Evolutionary conservation across 441 rosid species (phyloP), one percentile per base, ranked within the genome.

Genomic region (Adansonia gregorii): DNA sequence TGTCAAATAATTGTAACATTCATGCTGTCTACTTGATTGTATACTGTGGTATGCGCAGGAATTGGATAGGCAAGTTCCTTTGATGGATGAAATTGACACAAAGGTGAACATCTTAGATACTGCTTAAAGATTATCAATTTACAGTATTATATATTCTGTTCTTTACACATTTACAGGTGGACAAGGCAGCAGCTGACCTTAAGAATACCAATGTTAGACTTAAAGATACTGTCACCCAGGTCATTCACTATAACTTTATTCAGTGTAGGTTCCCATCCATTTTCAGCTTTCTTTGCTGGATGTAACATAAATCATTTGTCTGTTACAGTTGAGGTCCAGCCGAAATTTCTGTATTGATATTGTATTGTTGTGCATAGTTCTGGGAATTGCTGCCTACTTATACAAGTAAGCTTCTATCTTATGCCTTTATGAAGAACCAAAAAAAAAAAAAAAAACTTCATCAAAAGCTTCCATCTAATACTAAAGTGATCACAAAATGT

Each of bases 51-150:
- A 27, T n/a, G 10, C 83, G 85, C 91, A 94, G 99, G 98, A 94
- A 80, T 5, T 93, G 75, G 98, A 94, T 80, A 87, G 95, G 76
- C 98, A 96, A 83, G 97, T 93, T 80, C 98, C 98, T 73, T 79
- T 96, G 88, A 89, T 92, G 98, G 99, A 96, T 82, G 98, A 96
- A 88, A 94, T 96, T 74, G 99, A 96, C 86, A 54, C 94, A 67
- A 92, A 92, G 98, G 97, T 89, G 74, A 92, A 92, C 93, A 67
- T 35, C 14, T 59, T 20, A 61, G 54, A n/a, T 74, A 67, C 78
- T 45, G 24, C 46, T 64, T 78, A 72, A 69, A 75, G 66, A 15
- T 24, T 52, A n/a, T 61, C 17, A 15, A 51, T 67, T 41, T 75
- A 60, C 46, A 51, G 15, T 73, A 59, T 43, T 24, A 72, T 58